Conservation (phyloP, 169 alveolate genomes). For the Pseudocohnilembus persalinus region DNA sequence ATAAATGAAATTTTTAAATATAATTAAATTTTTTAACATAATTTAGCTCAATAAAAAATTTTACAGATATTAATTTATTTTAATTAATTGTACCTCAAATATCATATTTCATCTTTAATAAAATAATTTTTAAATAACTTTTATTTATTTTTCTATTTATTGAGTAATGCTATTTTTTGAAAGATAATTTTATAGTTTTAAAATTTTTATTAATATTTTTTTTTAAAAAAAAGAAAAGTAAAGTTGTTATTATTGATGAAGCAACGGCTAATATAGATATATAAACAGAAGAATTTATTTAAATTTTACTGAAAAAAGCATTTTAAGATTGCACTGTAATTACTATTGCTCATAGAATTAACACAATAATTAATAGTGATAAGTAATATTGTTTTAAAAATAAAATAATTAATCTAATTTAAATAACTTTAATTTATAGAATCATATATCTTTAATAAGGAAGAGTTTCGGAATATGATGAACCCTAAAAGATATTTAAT, state of each 20-base stretch:
- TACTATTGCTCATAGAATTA: slow-evolving; percentile 47
- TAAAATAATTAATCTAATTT: no score
- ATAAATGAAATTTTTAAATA: no score
- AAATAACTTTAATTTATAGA: slow-evolving; percentile 20
- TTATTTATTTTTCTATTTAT: not conserved
- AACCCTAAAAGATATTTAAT: slow-evolving; percentile 66
- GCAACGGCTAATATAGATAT: slow-evolving; percentile 32
- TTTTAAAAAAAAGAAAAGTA: slow-evolving; percentile 35
- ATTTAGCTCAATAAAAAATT: no score
- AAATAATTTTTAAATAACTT: slow-evolving; percentile 28
- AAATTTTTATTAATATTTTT: no score
- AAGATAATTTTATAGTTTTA: no score
- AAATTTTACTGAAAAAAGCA: slow-evolving; percentile 16
- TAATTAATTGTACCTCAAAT: slow-evolving; percentile 77
- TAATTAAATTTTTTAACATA: no score
- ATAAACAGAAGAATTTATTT: slow-evolving; percentile 43
- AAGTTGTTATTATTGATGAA: slow-evolving; percentile 48
- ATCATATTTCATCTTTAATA: slow-evolving; percentile 73
- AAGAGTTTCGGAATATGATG: slow-evolving; percentile 65
- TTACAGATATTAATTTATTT: no score
- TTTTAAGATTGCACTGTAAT: slow-evolving; percentile 37
- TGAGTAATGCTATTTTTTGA: no score
- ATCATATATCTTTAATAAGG: slow-evolving; percentile 77
- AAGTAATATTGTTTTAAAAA: not conserved
- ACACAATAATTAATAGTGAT: slow-evolving; percentile 41